Percentiles rank a stretch among this genome's conserved stretches.
Conservation (phyloP, 805 yeast species). For the Yamadazyma takamatsuzukensis region DNA sequence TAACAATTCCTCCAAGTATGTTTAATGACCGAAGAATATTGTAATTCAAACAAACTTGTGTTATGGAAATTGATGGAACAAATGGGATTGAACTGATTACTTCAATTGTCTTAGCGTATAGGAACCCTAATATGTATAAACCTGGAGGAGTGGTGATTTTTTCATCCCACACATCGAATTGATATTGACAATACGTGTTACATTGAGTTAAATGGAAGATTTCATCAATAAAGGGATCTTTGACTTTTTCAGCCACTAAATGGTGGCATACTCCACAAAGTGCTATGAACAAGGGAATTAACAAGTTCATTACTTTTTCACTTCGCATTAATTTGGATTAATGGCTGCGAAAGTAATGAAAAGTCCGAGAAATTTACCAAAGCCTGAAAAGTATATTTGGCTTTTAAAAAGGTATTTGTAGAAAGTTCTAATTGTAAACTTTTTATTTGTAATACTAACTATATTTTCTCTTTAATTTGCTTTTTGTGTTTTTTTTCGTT, state of each 20-base stretch:
- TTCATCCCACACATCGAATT: constrained; percentile 71
- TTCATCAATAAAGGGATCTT: constrained; percentile 62
- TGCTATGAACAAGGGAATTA: constrained; percentile 8
- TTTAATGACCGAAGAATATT: constrained; percentile 46
- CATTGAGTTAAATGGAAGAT: constrained; percentile 84
- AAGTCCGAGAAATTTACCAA: constrained; percentile 1
- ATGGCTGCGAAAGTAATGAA: constrained; percentile 4
- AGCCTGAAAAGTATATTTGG: not conserved
- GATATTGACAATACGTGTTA: constrained; percentile 55
- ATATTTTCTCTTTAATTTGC: not conserved
- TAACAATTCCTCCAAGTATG: constrained; percentile 57
- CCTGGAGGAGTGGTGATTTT: constrained; percentile 99
- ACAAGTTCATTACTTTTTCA: too few species aligned
- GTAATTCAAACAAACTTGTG: constrained; percentile 14
- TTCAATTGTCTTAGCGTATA: constrained; percentile 32
- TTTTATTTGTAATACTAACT: constrained; percentile 1
- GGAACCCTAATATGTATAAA: constrained; percentile 51
- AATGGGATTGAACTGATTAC: constrained; percentile 1
- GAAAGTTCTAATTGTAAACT: not conserved
- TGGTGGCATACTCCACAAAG: constrained; percentile 13
- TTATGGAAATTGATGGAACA: too few species aligned
- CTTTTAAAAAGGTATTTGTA: not conserved
- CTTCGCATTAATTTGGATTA: not conserved
- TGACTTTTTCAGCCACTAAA: constrained; percentile 18
- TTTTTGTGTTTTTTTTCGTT: constrained; percentile 1